Evolutionary conservation across 2,329 filamentous ascomycete genomes (phyloP).

Genomic region (Nothomitra cinnamomea): DNA sequence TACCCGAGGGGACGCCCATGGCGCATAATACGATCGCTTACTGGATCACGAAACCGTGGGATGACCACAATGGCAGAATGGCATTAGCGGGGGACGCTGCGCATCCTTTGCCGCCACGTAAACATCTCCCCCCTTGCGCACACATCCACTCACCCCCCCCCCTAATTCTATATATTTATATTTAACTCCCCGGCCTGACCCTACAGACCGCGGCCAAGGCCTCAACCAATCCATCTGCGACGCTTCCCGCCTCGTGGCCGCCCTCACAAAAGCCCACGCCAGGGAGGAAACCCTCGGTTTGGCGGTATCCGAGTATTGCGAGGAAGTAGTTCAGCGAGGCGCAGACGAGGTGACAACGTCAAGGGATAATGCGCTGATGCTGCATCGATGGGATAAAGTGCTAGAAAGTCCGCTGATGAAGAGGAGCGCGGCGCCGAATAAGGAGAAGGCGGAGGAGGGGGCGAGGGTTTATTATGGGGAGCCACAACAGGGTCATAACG

Average conservation of each 20-base stretch:
- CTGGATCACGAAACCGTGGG: slow-evolving; percentile 20
- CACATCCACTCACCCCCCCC: too few species aligned
- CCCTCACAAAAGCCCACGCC: slow-evolving; percentile 13
- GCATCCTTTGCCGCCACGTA: slow-evolving; percentile 29
- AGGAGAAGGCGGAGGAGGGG: too few species aligned
- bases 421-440: too few species aligned
- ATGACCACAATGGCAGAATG: slow-evolving; percentile 18
- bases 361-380: too few species aligned
- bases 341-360: slow-evolving; percentile 14
- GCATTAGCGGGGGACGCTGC: slow-evolving; percentile 26
- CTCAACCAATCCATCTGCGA: slow-evolving; percentile 28
- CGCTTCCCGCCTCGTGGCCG: slow-evolving; percentile 22
- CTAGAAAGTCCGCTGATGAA: too few species aligned
- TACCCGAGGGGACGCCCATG: slow-evolving; percentile 17
- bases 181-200: too few species aligned
- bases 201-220: slow-evolving; percentile 27
- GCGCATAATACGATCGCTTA: slow-evolving; percentile 23
- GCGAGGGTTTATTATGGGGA: too few species aligned
- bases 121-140: too few species aligned
- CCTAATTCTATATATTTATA: background rate
- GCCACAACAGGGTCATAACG: too few species aligned
- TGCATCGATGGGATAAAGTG: too few species aligned
- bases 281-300: slow-evolving; percentile 5
- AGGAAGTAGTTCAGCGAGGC: slow-evolving; percentile 20
- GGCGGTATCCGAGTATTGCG: slow-evolving; percentile 18